phyloP scores from a whole-genome alignment of 148 eudicot species.

The Arctostaphylos glauca region DNA sequence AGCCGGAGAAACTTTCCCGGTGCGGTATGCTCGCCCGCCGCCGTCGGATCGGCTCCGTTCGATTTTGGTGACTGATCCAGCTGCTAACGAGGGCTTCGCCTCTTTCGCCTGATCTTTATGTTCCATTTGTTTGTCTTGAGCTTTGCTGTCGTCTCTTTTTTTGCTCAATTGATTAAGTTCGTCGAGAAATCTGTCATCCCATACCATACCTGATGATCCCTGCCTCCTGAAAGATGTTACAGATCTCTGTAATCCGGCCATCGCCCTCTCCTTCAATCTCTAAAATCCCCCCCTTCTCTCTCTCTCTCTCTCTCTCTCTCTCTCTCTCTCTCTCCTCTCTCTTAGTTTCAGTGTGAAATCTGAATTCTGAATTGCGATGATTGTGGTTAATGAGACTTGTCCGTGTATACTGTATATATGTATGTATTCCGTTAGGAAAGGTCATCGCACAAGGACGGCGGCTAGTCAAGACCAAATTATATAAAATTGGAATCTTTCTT shows the following conservation, averaged over 20 bases:
- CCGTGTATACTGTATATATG: too few relatives aligned
- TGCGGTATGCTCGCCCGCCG: conserved; percentile 29
- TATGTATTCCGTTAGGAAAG: too few relatives aligned
- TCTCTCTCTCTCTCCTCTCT: background rate
- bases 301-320: conserved; percentile 8
- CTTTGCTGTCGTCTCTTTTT: conserved; percentile 1
- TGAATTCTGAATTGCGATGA: background rate
- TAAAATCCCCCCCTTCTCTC: background rate
- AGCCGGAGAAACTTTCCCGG: conserved; percentile 43
- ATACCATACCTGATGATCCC: conserved; percentile 67
- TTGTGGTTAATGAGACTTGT: background rate
- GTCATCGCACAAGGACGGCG: too few relatives aligned
- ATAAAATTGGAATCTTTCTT: too few relatives aligned
- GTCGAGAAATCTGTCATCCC: conserved; percentile 40
- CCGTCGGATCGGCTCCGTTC: conserved; percentile 47
- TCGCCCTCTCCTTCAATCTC: too few relatives aligned
- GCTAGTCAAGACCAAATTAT: too few relatives aligned
- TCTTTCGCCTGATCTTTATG: conserved; percentile 18
- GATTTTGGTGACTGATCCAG: conserved; percentile 17
- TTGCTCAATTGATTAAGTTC: conserved; percentile 21
- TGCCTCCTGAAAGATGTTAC: conserved; percentile 55
- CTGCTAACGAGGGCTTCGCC: conserved; percentile 16
- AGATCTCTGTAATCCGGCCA: conserved; percentile 51
- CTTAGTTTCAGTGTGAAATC: background rate
- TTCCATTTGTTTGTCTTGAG: background rate